phyloP scores from a whole-genome alignment of 768 basidiomycete species.

The Mycena vulgaris region DNA sequence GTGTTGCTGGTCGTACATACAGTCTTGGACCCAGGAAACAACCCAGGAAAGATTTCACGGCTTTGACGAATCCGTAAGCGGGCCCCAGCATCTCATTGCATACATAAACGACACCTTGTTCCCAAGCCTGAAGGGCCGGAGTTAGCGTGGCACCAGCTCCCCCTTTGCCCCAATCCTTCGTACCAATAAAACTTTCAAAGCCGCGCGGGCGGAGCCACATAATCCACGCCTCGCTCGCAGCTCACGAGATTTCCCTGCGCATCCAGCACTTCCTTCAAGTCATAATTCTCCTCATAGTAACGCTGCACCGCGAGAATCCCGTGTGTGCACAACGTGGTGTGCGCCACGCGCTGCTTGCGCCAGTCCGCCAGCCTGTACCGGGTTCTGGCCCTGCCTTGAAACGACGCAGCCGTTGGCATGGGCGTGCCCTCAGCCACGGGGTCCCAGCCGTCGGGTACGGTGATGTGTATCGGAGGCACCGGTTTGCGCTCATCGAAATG shows the following conservation, averaged over 20 bases:
- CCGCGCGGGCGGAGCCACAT: neutral
- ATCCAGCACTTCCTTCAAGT: conserved; percentile 9
- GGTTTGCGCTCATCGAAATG: neutral
- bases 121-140: no score
- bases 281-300: conserved; percentile 11
- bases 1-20: no score
- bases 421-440: conserved; percentile 8
- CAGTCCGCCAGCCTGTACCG: conserved; percentile 11
- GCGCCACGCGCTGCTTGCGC: neutral
- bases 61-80: conserved; percentile 38
- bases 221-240: neutral
- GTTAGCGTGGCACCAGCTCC: no score
- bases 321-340: neutral
- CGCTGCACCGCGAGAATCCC: conserved; percentile 2
- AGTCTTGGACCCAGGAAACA: no score
- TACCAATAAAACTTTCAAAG: neutral
- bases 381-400: neutral
- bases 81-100: conserved; percentile 47
- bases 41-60: no score
- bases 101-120: no score
- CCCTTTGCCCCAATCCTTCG: no score
- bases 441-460: neutral
- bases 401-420: neutral
- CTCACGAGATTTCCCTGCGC: conserved; percentile 5
- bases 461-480: neutral